Base-by-base conservation (phyloP, 345 rosid genomes). In the Aquilaria malaccensis region DNA sequence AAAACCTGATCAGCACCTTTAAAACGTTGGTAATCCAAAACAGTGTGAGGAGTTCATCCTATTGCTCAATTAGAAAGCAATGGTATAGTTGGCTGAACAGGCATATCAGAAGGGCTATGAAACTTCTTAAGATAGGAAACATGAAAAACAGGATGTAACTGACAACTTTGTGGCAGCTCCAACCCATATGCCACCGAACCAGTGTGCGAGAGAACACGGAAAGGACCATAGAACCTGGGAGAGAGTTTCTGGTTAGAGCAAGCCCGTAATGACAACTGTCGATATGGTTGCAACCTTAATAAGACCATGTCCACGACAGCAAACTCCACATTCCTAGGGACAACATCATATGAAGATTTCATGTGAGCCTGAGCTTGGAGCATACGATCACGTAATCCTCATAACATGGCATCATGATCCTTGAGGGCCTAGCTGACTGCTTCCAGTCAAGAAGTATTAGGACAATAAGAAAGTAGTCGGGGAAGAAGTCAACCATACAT, bases 1-100 rank as follows among this genome's bases (percentile, higher is more conserved):
- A 50, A 29, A 50, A 50, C 7, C 14, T 50, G 2, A 0, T 50
- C 22, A 2, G 7, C 3, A 2, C 22, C 9, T 50, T 50, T 50
- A 2, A 5, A 50, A 0, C 0, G 7, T 1, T 3, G 14, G 7
- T 1, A 9, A 2, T 3, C 3, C 15, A 0, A 50, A 13, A 9
- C 7, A 0, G 52, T 10, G 4, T 13, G 0, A 11, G 29, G 5
- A 0, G 0, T 11, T 2, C 0, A 2, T 1, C 15, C 7, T 1
- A n/a, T 29, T 3, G 2, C 53, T 3, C 14, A 6, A 13, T 13
- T 2, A 0, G 0, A 2, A 0, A 9, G 6, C 2, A n/a, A 50
- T 1, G 53, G 1, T 0, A 3, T 13, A 9, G 22, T 0, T 13
- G 3, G 2, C 1, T 6, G 15, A 14, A 50, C 2, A n/a, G 1